Conservation (phyloP, 177 flowering plant genomes). For the Vitis hybrid region DNA sequence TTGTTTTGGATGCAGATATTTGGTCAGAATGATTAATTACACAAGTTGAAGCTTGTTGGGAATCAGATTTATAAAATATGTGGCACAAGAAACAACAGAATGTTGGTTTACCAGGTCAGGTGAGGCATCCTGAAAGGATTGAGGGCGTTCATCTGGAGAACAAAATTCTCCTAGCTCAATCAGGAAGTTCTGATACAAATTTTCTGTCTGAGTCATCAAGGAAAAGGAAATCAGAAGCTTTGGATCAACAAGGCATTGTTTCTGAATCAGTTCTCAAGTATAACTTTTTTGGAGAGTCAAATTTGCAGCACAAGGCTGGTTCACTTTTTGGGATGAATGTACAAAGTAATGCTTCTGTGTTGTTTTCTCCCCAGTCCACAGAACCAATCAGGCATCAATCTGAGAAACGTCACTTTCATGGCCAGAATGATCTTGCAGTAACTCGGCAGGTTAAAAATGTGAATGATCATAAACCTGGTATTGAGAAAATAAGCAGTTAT, state of each 20-base stretch:
- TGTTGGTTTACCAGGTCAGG: slow-evolving; percentile 9
- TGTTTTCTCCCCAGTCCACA: slow-evolving; percentile 6
- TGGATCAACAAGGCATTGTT: slow-evolving; percentile 12
- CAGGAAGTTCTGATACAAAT: slow-evolving; percentile 14
- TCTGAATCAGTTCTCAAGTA: slow-evolving; percentile 11
- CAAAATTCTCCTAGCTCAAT: slow-evolving; percentile 11
- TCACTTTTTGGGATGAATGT: slow-evolving; percentile 10
- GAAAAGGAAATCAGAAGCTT: slow-evolving; percentile 30
- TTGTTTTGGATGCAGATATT: neutral
- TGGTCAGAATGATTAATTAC: neutral
- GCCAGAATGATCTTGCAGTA: slow-evolving; percentile 2
- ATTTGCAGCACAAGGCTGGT: slow-evolving; percentile 12
- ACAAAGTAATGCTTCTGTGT: slow-evolving; percentile 11
- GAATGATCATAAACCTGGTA: slow-evolving; percentile 2
- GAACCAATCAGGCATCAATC: slow-evolving; percentile 10
- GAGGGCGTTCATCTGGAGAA: slow-evolving; percentile 10
- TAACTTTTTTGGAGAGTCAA: slow-evolving; percentile 11
- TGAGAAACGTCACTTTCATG: slow-evolving; percentile 12
- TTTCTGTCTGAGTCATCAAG: slow-evolving; percentile 18
- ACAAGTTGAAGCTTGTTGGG: neutral
- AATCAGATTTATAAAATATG: slow-evolving; percentile 5
- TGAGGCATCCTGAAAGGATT: slow-evolving; percentile 9
- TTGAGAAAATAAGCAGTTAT: slow-evolving; percentile 6
- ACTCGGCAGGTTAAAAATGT: slow-evolving; percentile 10
- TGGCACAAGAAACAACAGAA: slow-evolving; percentile 19